These are phyloP conservation scores for Barnettozyma populi DNA, from an alignment of 805 yeast genomes.

Conservation along the genomic window DNA sequence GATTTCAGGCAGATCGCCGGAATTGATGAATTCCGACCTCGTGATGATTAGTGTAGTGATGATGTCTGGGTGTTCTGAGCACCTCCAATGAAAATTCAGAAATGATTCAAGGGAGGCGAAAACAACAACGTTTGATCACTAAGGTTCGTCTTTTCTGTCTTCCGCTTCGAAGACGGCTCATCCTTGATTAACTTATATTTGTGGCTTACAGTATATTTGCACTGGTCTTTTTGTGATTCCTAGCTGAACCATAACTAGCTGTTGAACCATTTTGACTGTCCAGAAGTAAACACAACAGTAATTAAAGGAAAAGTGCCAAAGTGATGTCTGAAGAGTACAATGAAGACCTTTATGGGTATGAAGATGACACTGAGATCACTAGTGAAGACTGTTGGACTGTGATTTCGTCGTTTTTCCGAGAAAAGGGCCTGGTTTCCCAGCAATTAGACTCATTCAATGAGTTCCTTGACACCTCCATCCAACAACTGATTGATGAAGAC, in stretches of 20 bases:
- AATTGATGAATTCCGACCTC: neutral
- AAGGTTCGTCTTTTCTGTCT: slow-evolving; percentile 1
- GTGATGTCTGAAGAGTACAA: slow-evolving; percentile 28
- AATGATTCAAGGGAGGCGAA: neutral
- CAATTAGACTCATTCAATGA: slow-evolving; percentile 98
- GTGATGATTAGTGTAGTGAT: too few species aligned
- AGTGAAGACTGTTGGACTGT: slow-evolving; percentile 99
- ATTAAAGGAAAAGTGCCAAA: neutral
- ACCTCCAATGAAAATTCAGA: slow-evolving; percentile 4
- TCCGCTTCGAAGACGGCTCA: neutral
- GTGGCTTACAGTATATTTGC: neutral
- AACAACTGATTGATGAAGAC: slow-evolving; percentile 95
- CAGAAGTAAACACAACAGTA: slow-evolving; percentile 2
- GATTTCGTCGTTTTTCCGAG: slow-evolving; percentile 91
- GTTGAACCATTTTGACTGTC: slow-evolving; percentile 1
- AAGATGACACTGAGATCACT: slow-evolving; percentile 53
- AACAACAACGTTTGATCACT: neutral
- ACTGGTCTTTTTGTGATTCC: neutral
- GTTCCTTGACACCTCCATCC: slow-evolving; percentile 93
- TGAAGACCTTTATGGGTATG: slow-evolving; percentile 55
- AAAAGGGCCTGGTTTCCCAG: slow-evolving; percentile 95
- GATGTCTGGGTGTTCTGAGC: slow-evolving; percentile 3
- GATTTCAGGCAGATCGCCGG: neutral
- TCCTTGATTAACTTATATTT: neutral
- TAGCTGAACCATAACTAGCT: neutral